phyloP scores from a whole-genome alignment of 371 early-diverging fungal genomes.

The Mucor velutinosus region DNA sequence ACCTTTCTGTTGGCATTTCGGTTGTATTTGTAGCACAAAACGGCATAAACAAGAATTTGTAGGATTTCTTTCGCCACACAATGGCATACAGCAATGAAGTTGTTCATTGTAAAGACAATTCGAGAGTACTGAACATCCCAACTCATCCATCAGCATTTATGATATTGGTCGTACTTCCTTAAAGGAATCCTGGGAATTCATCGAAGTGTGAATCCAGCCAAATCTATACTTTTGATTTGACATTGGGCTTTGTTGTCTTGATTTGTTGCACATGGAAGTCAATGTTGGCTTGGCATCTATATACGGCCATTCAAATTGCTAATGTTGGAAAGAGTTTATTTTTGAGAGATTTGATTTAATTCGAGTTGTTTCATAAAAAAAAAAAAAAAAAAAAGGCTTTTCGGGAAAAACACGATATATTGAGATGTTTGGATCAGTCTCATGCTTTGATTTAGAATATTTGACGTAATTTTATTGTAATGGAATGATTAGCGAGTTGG shows the following conservation, averaged over 20 bases:
- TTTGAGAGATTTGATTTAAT: neutral
- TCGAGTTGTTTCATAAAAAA: neutral
- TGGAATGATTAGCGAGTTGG: neutral
- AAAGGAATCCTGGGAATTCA: neutral
- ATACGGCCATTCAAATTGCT: neutral
- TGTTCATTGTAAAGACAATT: neutral
- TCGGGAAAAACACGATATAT: too few species aligned
- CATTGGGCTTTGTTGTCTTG: neutral
- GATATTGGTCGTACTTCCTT: neutral
- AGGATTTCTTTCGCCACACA: neutral
- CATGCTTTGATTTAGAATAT: neutral
- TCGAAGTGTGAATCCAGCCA: too few species aligned
- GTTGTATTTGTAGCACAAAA: neutral
- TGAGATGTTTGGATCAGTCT: too few species aligned
- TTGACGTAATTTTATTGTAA: neutral
- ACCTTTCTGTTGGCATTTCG: neutral
- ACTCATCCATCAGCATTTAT: too few species aligned
- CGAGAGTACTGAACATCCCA: too few species aligned
- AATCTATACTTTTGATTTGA: neutral
- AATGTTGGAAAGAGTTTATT: neutral
- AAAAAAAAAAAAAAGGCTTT: neutral
- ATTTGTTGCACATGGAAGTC: neutral
- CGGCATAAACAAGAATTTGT: neutral
- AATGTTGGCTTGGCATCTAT: neutral
- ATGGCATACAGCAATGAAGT: neutral